phyloP scores from a whole-genome alignment of 495 filamentous ascomycete genomes.

The Neurospora pannonica region DNA sequence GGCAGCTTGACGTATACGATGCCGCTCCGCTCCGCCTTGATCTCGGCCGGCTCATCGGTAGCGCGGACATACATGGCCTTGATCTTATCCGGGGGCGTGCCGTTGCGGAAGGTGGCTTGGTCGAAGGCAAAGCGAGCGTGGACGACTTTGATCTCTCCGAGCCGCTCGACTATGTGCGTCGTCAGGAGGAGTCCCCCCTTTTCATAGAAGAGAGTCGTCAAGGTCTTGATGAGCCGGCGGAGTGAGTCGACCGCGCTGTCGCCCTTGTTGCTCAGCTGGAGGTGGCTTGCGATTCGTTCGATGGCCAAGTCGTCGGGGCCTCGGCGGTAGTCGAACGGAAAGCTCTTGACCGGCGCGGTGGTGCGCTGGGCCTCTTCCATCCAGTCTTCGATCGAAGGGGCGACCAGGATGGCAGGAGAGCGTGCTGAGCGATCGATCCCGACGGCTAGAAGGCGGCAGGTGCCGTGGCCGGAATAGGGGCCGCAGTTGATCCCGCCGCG shows the following conservation, averaged over 20 bases:
- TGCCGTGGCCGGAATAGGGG: constrained; percentile 26
- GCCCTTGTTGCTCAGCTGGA: constrained; percentile 12
- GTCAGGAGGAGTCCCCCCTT: constrained; percentile 60
- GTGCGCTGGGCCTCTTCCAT: constrained; percentile 21
- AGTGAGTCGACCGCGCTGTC: constrained; percentile 26
- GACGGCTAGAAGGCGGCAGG: constrained; percentile 43
- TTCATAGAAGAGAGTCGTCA: constrained; percentile 53
- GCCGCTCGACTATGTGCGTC: constrained; percentile 32
- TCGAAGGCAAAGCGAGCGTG: constrained; percentile 57
- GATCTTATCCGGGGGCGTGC: constrained; percentile 53
- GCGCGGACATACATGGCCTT: constrained; percentile 46
- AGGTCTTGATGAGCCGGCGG: constrained; percentile 37
- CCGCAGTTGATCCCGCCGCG: constrained; percentile 39
- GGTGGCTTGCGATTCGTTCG: constrained; percentile 22
- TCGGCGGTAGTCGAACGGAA: constrained; percentile 52
- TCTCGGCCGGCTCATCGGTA: constrained; percentile 46
- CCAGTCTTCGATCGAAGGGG: constrained; percentile 37
- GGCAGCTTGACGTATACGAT: constrained; percentile 61
- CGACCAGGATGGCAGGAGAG: constrained; percentile 59
- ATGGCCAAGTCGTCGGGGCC: constrained; percentile 44
- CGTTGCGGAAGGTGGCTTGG: constrained; percentile 64
- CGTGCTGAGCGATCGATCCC: constrained; percentile 54
- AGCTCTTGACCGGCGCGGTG: constrained; percentile 33
- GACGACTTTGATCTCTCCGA: constrained; percentile 38
- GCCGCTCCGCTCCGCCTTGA: constrained; percentile 58